phyloP scores from a whole-genome alignment of 2,329 filamentous ascomycete genomes.

The Aspergillus quadrilineatus region DNA sequence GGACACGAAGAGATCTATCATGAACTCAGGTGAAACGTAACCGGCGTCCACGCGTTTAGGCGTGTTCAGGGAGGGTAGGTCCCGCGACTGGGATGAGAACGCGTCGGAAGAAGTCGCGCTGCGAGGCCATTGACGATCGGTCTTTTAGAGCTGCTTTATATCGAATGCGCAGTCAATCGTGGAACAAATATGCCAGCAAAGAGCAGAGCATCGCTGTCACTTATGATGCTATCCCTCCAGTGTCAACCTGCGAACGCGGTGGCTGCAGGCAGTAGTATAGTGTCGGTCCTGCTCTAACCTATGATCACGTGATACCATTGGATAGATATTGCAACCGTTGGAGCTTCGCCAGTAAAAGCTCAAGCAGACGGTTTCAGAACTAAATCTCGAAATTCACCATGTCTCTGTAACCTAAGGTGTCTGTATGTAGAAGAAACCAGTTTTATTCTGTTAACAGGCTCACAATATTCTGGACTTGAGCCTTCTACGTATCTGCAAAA shows the following conservation, averaged over 20 bases:
- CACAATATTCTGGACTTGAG: background rate
- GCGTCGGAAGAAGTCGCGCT: constrained; percentile 4
- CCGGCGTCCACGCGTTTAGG: background rate
- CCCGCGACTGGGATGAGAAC: constrained; percentile 2
- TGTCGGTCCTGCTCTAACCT: background rate
- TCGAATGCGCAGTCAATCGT: background rate
- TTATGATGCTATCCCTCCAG: too few species aligned
- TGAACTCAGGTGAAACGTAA: background rate
- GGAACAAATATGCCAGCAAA: background rate
- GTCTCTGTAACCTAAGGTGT: background rate
- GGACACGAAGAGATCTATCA: constrained; percentile 4
- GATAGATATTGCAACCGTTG: background rate
- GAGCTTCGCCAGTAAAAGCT: background rate
- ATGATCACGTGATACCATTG: background rate
- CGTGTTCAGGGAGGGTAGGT: background rate
- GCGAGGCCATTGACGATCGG: constrained; percentile 14
- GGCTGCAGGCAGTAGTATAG: too few species aligned
- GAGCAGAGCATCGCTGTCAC: background rate
- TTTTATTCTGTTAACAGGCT: background rate
- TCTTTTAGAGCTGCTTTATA: background rate
- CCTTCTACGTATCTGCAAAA: background rate
- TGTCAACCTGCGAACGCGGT: too few species aligned
- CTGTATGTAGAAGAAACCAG: background rate
- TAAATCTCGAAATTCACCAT: too few species aligned
- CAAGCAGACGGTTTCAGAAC: too few species aligned